Evolutionary conservation across 352 stramenopile species (phyloP), one percentile per base, ranked within the genome.

Genomic region (Phytopythium delawarense): DNA sequence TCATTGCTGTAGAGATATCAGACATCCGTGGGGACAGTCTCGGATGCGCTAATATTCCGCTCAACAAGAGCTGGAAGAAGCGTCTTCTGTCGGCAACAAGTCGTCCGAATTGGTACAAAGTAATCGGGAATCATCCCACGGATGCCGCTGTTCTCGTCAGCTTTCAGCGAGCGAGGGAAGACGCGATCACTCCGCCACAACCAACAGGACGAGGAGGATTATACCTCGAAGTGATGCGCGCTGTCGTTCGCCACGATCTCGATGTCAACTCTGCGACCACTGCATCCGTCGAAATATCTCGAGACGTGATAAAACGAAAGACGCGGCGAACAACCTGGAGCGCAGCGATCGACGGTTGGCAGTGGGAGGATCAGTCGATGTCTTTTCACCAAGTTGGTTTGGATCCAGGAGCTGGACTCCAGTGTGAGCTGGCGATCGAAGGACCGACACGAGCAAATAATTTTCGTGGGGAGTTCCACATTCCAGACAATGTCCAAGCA

Each of bases 11-110:
- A 13, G 62, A 61, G 48, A 57, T 81, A 28, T 62, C 61, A 20
- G 58, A 74, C 18, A 56, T 70, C 25, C 45, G 30, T 20, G 69
- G 56, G n/a, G 66, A 66, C 7, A 46, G 35, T 2, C 61, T 69
- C 20, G 71, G 63, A 0, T 58, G 54, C n/a, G 62, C 66, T 13
- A 71, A 81, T 57, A 40, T 81, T 51, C 69, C 71, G 32, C 58
- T 81, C 7, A 59, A 66, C 16, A 69, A 59, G 12, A 69, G 64
- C 49, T 81, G 74, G 74, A 66, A 46, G 61, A 52, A 65, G 21
- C 53, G 39, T 12, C 35, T 59, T n/a, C 35, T 63, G 7, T n/a
- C 52, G 3, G 23, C 42, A 7, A 54, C 21, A 4, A 20, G 18
- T 11, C 37, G 49, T 13, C 25, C 28, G 40, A 40, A 39, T 3